Base-by-base conservation (phyloP, 2,329 filamentous ascomycete genomes). In the Botryotinia calthae region DNA sequence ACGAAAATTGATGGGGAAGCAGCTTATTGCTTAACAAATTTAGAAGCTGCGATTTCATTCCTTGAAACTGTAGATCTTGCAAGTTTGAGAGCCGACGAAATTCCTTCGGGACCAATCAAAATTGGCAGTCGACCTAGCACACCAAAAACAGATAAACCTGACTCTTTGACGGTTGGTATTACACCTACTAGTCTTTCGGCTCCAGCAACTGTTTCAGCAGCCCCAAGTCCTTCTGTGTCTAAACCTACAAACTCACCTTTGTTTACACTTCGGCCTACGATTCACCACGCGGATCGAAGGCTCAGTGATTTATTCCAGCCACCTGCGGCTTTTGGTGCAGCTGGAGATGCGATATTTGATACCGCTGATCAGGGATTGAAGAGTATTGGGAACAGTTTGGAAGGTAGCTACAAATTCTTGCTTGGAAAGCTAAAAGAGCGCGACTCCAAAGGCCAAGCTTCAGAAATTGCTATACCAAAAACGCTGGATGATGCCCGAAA, bases 11-110 rank as follows among this genome's bases (percentile, higher is more conserved):
- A 97, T 73, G 96, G 96, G 25, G 96, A 99, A 82, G 92, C 95
- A 20, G 95, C 96, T 1, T 99, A 99, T 82, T 98, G 96, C 79
- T 85, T 99, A 73, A 98, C 97, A 58, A 99, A 97, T 77, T 87
- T 99, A 1, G 96, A 99, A 82, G 96, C 96, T 28, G 93, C 95
- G 73, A 94, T 98, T 72, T 95, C 92, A 70, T 99, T 99, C 79
- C 85, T 99, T 22, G 93, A 98, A 79, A 98, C 95, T 0, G 96
- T 99, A 42, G 96, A 99, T 81, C 86, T 99, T 37, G 93, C 95
- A 10, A 97, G 93, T 40, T 85, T 99, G 10, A 89, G 94, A 70
- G 91, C 91, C 9, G 93, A 97, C 76, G 94, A 97, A 81, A 83
- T 86, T 28, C 90, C 89, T 25, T 89, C 91, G 61, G 90, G 92